Conservation (phyloP, 768 basidiomycete species). For the Naganishia antarctica region DNA sequence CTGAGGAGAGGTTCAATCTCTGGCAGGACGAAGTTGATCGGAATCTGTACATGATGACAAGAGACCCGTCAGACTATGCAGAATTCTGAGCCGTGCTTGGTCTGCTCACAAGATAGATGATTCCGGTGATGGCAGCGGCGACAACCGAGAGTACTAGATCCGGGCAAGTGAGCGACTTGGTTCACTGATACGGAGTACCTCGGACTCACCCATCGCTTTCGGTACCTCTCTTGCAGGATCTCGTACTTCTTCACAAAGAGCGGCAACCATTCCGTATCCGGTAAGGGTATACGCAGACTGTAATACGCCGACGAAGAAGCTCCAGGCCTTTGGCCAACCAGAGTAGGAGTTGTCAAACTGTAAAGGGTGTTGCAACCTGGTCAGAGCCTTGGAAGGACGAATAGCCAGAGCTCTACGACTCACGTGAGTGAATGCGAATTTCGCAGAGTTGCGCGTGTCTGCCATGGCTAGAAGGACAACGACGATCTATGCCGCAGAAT, state of each 20-base stretch:
- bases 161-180: neutral
- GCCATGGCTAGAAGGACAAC: conserved; percentile 60
- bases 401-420: neutral
- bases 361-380: neutral
- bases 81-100: neutral
- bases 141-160: conserved; percentile 37
- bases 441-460: conserved; percentile 56
- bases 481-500: conserved; percentile 49
- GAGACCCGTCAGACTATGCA: too few relatives aligned
- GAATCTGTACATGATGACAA: too few relatives aligned
- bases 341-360: conserved; percentile 61
- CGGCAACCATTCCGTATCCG: conserved; percentile 62
- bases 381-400: neutral
- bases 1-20: conserved; percentile 57
- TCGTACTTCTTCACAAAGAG: conserved; percentile 66
- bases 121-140: conserved; percentile 40
- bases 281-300: conserved; percentile 57
- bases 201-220: conserved; percentile 56
- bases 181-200: neutral
- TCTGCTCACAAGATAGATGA: conserved; percentile 39
- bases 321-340: conserved; percentile 65
- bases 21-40: conserved; percentile 63
- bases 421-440: conserved; percentile 56
- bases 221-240: conserved; percentile 59
- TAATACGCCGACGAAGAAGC: conserved; percentile 62